Base-by-base conservation (phyloP, 805 yeast genomes). In the Candida mattraensis region DNA sequence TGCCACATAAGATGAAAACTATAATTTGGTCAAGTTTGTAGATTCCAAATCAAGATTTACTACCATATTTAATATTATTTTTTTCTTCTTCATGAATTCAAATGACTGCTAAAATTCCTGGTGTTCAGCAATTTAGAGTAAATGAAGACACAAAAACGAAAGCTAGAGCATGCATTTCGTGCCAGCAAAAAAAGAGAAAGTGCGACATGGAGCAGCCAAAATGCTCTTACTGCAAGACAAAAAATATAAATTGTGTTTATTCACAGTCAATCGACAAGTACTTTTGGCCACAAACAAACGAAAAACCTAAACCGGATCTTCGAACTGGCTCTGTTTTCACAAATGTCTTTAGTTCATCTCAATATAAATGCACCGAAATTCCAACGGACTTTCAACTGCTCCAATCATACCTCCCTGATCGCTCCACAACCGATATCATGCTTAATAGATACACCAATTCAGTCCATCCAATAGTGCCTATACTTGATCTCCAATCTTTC, bases 101-200 rank as follows among this genome's bases (percentile, higher is more conserved):
- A 23, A 33, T 27, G 32, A 11, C 37, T n/a, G 21, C 30, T 7
- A 16, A 18, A 20, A 39, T 45, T 21, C 52, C 52, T 1, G 54
- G 53, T 12, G 14, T 35, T 4, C 21, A 22, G 21, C 40, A 40
- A 24, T 44, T 50, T 24, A 35, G 44, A 26, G 35, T 43, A 5
- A 37, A 39, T 5, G 30, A 37, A 10, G 8, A 30, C 3, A 18
- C 8, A 5, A 35, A 29, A 18, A 29, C 41, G 14, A 40, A 33
- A 12, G 48, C 45, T 9, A 52, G 44, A 32, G 42, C 54, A 2
- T 78, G 84, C 53, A 69, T 73, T 11, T 63, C 75, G 29, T 78
- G 84, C 48, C 80, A 78, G 49, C 67, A 74, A 26, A 77, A 75
- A 55, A 80, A 79, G 58, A 70, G 78, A 40, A 77, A 76, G 45